Base-by-base conservation (phyloP, 768 basidiomycete genomes). In the Daedaleopsis nitida region DNA sequence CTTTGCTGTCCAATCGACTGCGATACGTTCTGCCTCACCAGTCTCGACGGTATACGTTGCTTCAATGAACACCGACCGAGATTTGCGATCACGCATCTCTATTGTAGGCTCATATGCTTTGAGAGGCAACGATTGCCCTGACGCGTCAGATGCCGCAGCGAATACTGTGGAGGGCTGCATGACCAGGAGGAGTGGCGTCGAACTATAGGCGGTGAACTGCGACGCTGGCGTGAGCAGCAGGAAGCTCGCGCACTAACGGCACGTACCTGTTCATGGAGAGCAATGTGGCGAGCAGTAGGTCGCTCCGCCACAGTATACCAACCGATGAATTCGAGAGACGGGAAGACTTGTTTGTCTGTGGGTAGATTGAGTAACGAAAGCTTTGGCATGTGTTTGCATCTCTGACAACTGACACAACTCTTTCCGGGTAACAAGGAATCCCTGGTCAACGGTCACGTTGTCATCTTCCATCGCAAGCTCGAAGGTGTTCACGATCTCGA, bases 1-100 rank as follows among this genome's bases (percentile, higher is more conserved):
- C 72, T 87, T 86, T 24, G 92, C 91, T 3, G 92, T 92, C 83
- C 94, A 96, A 72, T 98, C 96, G 0, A 99, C 97, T 7, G 97
- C 97, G 64, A 99, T 98, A 42, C 97, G 87, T 73, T 99, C 97
- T 16, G 97, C 97, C 76, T 99, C 97, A 37, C 96, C 97, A 0
- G 96, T 98, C 75, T 98, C 96, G 17, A 99, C 89, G 52, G 85
- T 88, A 76, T 88, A 98, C 4, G 89, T 78, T 1, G 89, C 92
- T 69, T 94, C 90, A 48, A 96, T 86, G 68, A 92, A 96, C 12
- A 89, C 87, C 1, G 87, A 85, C 55, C 88, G 86, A 54, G 88
- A 86, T 70, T 80, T 87, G 50, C 89, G 83, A 64, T 92, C 91
- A 58, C 86, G 82, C 45, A 96, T 88, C 72, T 95, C 94, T 44